Evolutionary conservation across 2,329 filamentous ascomycete genomes (phyloP).

Genomic region (Xylaria sp.): DNA sequence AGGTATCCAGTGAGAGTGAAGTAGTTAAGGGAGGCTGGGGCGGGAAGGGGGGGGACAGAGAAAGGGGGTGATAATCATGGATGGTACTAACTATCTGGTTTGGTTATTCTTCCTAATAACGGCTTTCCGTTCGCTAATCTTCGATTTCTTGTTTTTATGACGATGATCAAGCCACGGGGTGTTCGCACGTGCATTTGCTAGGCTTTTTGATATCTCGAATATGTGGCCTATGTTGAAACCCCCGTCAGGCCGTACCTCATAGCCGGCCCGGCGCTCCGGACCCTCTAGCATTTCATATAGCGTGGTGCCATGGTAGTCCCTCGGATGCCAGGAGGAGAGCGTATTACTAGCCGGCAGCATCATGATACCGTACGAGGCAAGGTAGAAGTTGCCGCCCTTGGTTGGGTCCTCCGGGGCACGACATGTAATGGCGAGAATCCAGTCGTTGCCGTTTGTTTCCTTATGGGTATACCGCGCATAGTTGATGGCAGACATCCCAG

Average conservation of each 20-base stretch:
- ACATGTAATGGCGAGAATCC: slow-evolving; percentile 18
- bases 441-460: slow-evolving; percentile 26
- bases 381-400: slow-evolving; percentile 26
- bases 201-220: slow-evolving; percentile 19
- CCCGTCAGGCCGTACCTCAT: slow-evolving; percentile 17
- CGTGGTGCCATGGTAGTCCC: slow-evolving; percentile 26
- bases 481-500: slow-evolving; percentile 18
- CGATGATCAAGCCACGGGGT: slow-evolving; percentile 6
- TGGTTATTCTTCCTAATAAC: neutral
- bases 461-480: slow-evolving; percentile 25
- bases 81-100: neutral
- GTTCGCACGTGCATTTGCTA: slow-evolving; percentile 12
- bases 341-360: slow-evolving; percentile 26
- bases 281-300: slow-evolving; percentile 26
- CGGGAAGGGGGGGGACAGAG: too few species aligned
- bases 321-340: slow-evolving; percentile 19
- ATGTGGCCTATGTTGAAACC: slow-evolving; percentile 22
- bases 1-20: too few species aligned
- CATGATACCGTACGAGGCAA: slow-evolving; percentile 30
- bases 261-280: slow-evolving; percentile 9
- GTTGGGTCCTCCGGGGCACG: slow-evolving; percentile 16
- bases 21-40: too few species aligned
- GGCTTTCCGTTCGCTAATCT: neutral
- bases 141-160: neutral
- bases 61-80: neutral